Evolutionary conservation across 768 basidiomycete species (phyloP), one percentile per base, ranked within the genome.

Genomic region (Lactifluus hygrophoroides): DNA sequence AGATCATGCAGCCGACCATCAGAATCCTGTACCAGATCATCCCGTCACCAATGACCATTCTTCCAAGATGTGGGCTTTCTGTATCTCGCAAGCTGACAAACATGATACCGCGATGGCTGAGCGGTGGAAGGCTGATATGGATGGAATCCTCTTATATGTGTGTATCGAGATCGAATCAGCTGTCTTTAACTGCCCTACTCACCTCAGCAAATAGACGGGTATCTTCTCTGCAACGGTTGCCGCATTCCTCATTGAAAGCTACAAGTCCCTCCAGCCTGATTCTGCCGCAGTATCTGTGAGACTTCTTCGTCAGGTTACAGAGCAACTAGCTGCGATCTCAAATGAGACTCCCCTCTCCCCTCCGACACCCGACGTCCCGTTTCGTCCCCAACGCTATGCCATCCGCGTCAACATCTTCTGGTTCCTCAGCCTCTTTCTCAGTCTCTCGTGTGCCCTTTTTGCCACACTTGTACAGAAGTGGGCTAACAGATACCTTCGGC

Each of bases 221-320:
- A 10, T 60, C 1, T 60, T 60, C 54, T 55, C 58, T 9, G 58
- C 47, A 1, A 56, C 42, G 8, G 50, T 58, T 23, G 48, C 57
- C 17, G 51, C 57, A 25, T 58, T 58, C 28, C 44, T 58, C 28
- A 35, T 58, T 21, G 57, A 58, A 35, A 53, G 57, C 28, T 58
- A 58, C 51, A 58, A 58, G 46, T 6, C 13, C 1, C 51, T 58
- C 42, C 32, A 27, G 50, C 57, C 42, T 23, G 51, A 58, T 58
- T 16, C 42, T 11, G 13, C 27, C 27, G 57, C 53, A 10, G 30
- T 23, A n/a, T 32, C 51, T 16, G 28, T 35, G 5, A 34, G 17
- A 3, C 28, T 32, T 21, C 57, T 58, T 32, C 28, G 13, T 19
- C 51, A 53, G 27, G 44, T 47, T 14, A 53, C 38, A 27, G 14